phyloP scores from a whole-genome alignment of 208 protist species.

The Leishmania mexicana region DNA sequence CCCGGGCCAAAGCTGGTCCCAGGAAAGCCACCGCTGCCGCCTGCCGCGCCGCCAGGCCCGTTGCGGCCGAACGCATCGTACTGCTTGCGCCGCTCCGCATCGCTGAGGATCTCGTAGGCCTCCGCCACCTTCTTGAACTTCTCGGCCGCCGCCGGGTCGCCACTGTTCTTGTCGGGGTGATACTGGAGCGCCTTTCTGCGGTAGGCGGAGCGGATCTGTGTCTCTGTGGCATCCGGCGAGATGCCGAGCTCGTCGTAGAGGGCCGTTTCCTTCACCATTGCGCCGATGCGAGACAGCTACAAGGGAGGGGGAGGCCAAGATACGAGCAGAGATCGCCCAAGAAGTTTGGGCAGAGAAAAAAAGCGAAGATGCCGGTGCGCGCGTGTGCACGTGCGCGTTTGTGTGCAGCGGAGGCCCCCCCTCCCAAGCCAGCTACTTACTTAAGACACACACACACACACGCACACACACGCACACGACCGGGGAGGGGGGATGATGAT shows the following conservation, averaged over 20 bases:
- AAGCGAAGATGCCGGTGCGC: too few relatives aligned
- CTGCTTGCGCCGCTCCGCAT: constrained; percentile 86
- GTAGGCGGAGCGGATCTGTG: constrained; percentile 88
- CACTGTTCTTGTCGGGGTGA: constrained; percentile 91
- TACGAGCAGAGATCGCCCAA: neutral
- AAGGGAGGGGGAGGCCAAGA: neutral
- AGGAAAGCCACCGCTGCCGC: constrained; percentile 12
- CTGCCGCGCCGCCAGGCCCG: constrained; percentile 80
- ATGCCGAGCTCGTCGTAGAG: constrained; percentile 87
- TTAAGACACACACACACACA: neutral
- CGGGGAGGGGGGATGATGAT: neutral
- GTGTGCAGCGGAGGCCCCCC: neutral
- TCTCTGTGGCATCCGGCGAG: constrained; percentile 55
- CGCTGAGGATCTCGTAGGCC: constrained; percentile 96
- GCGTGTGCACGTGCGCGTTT: too few relatives aligned
- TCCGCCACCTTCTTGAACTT: constrained; percentile 88
- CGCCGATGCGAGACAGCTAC: neutral
- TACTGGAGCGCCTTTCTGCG: constrained; percentile 88
- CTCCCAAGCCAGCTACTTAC: neutral
- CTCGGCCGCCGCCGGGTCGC: constrained; percentile 60
- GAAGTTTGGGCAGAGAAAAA: neutral
- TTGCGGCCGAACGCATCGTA: constrained; percentile 94
- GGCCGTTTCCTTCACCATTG: constrained; percentile 80
- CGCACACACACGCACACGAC: neutral
- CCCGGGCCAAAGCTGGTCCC: constrained; percentile 73